Conservation (phyloP, 2,329 filamentous ascomycete species). For the Aspergillus persii region DNA sequence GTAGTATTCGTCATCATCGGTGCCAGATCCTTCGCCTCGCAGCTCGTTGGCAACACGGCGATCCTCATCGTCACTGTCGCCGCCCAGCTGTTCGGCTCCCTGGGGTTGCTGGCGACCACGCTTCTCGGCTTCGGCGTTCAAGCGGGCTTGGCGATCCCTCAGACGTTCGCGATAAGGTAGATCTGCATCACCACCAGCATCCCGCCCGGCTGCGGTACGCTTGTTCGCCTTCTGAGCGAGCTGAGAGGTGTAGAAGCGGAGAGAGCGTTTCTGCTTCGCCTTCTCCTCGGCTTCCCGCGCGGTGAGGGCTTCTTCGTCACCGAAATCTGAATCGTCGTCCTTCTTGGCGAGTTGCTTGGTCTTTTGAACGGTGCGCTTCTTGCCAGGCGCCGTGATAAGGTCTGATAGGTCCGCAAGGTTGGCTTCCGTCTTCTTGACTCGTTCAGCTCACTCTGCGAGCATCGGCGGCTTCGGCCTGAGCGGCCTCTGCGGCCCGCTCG, state of each 20-base stretch:
- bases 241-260: slow-evolving; percentile 97
- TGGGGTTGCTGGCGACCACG: slow-evolving; percentile 66
- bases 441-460: slow-evolving; percentile 54
- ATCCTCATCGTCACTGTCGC: slow-evolving; percentile 67
- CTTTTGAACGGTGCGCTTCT: slow-evolving; percentile 45
- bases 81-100: slow-evolving; percentile 67
- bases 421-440: slow-evolving; percentile 60
- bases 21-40: slow-evolving; percentile 36
- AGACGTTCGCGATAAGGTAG: slow-evolving; percentile 82
- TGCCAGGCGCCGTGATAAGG: slow-evolving; percentile 51
- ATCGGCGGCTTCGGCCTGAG: slow-evolving; percentile 56
- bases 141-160: slow-evolving; percentile 76
- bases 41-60: slow-evolving; percentile 53
- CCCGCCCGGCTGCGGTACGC: slow-evolving; percentile 60
- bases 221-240: slow-evolving; percentile 93
- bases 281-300: slow-evolving; percentile 81
- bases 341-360: slow-evolving; percentile 33
- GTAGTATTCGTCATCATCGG: slow-evolving; percentile 66
- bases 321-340: slow-evolving; percentile 79
- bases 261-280: slow-evolving; percentile 80
- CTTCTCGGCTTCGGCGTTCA: slow-evolving; percentile 84
- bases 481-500: slow-evolving; percentile 50
- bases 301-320: slow-evolving; percentile 80
- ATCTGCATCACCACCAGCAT: slow-evolving; percentile 60
- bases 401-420: slow-evolving; percentile 70